Base-by-base conservation (phyloP, 2,329 filamentous ascomycete species). In the Aureobasidium leucospermi region DNA sequence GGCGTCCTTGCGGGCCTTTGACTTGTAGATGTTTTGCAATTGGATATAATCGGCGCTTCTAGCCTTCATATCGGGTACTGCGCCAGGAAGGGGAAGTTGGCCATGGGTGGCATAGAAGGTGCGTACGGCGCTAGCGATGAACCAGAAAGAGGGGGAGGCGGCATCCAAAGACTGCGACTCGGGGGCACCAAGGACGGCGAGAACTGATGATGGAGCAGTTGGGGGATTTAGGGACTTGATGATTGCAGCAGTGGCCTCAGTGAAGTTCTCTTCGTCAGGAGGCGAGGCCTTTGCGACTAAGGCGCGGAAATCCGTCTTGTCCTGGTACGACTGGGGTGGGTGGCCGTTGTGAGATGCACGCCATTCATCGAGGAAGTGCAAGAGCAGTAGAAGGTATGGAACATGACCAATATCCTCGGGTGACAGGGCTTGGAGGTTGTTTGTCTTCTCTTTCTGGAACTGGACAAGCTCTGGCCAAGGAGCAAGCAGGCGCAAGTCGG, bases 11-110 rank as follows among this genome's bases (percentile, higher is more conserved):
- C 88, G 85, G 45, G 94, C 91, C 73, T 96, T 96, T 23, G 79
- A 75, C 74, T 96, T 96, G 82, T 97, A 99, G 61, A 97, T 84
- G 67, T 89, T 93, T 71, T 97, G 94, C 11, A 99, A 81, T 67
- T 86, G 81, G 65, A 99, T 87, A 75, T 99, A 99, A 63, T 95
- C 88, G 59, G 81, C 84, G 3, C 92, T 96, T 69, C 93, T 84
- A 2, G 94, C 91, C 77, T 99, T 99, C 94, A 99, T 99, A 72
- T 99, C 94, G 1, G 95, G 94, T 1, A 99, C 78, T 3, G 87
- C 85, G 11, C 94, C 95, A 0, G 92, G 87, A 0, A 99, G 78
- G 15, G 94, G 94, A 5, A 99, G 80, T 31, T 86, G 81, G 7
- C 80, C 76, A 69, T 96, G 85, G 58, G 84, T 84, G 9, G 81